Evolutionary conservation across 208 protist species (phyloP), one percentile per base, ranked within the genome.

Genomic region (Wallacemonas rigidus): DNA sequence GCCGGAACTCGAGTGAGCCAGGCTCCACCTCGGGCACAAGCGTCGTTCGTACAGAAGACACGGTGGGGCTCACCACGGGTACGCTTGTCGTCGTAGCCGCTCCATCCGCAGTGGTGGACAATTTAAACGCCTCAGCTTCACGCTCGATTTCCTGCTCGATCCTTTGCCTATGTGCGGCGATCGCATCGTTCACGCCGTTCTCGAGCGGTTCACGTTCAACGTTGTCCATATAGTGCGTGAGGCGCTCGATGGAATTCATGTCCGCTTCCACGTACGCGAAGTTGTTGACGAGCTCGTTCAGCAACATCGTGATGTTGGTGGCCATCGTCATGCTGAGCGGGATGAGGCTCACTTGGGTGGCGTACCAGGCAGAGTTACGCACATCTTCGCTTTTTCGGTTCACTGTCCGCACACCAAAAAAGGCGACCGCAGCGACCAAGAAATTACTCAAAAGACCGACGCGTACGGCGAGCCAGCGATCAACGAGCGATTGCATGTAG

Each of bases 391-490:
- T 26, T 26, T 26, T 26, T 26, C 26, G 26, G 75, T 90, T 60
- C 56, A 79, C 54, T 14, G 83, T 45, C 14, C 88, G 72, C n/a
- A 95, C 81, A 43, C 74, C 64, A 3, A 73, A 36, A 12, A 85
- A 48, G 3, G 85, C 73, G 26, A 94, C 61, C 54, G 72, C 70
- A 12, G 76, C 63, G n/a, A 79, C 71, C 9, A 98, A 75, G 38
- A 85, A 35, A 48, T 72, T 87, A 55, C 91, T 94, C 17, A 98
- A 39, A 35, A 87, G 76, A 69, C 98, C 92, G 3, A 99, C 63
- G 6, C 97, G 83, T 6, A 98, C 72, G 40, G 78, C 67, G 4
- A 99, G 80, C 96, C 97, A 98, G 40, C 90, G 71, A 40, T 96
- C 81, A 43, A 61, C 68, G n/a, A 82, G 63, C 17, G 64, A 78